phyloP scores from a whole-genome alignment of 108 stramenopile genomes.

The Pseudonitzschia pungens region DNA sequence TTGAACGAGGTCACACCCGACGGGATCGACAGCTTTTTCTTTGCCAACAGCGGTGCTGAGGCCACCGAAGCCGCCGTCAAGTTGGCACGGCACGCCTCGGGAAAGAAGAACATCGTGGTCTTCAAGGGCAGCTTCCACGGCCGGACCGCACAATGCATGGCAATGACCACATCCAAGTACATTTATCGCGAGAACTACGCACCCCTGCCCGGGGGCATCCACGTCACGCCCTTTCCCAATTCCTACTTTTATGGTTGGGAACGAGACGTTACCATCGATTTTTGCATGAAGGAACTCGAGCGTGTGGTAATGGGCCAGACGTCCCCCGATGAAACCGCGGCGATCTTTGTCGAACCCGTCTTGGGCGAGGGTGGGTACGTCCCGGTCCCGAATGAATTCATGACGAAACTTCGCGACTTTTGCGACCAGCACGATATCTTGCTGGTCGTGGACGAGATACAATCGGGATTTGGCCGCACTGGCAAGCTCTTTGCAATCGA shows the following conservation, averaged over 20 bases:
- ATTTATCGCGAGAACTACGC: slow-evolving; percentile 24
- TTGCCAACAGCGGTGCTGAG: slow-evolving; percentile 69
- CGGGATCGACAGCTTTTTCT: slow-evolving; percentile 56
- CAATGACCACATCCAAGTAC: slow-evolving; percentile 45
- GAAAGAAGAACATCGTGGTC: slow-evolving; percentile 61
- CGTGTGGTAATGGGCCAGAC: slow-evolving; percentile 4
- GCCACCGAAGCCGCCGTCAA: slow-evolving; percentile 74
- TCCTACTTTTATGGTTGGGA: not conserved
- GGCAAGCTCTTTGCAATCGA: slow-evolving; percentile 12
- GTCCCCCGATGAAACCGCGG: slow-evolving; percentile 9
- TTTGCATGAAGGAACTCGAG: slow-evolving; percentile 11
- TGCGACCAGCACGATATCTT: slow-evolving; percentile 7
- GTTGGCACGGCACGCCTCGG: slow-evolving; percentile 63
- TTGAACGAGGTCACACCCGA: slow-evolving; percentile 32
- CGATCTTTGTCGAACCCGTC: slow-evolving; percentile 5
- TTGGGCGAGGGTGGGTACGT: slow-evolving; percentile 9
- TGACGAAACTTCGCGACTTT: not conserved
- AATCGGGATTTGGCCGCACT: slow-evolving; percentile 2
- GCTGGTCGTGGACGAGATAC: slow-evolving; percentile 11
- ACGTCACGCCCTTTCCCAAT: slow-evolving; percentile 19
- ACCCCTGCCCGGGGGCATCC: slow-evolving; percentile 15
- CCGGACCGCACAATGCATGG: slow-evolving; percentile 69
- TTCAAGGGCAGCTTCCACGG: slow-evolving; percentile 71
- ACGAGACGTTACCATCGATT: not conserved
- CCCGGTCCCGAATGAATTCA: slow-evolving; percentile 4